Percentiles rank a stretch among this genome's conserved stretches.
Conservation (phyloP, 1,284 basidiomycete genomes). For the Papiliotrema flavescens region DNA sequence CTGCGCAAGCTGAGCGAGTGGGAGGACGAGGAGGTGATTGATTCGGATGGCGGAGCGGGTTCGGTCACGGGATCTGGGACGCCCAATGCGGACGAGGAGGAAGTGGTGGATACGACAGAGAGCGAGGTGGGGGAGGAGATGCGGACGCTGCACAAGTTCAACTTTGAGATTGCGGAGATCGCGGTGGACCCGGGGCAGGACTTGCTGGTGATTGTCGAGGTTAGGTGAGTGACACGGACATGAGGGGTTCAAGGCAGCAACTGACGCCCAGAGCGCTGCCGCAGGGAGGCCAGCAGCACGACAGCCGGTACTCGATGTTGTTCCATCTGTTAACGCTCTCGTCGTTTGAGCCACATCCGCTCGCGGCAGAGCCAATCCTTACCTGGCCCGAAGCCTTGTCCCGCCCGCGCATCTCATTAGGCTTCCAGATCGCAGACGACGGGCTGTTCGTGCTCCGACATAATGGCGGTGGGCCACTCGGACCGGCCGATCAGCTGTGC, state of each 20-base stretch:
- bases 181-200: slow-evolving; percentile 48
- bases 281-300: not conserved
- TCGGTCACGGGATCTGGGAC: too few species aligned
- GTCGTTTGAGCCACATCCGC: slow-evolving; percentile 42
- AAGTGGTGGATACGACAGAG: slow-evolving; percentile 5
- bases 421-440: slow-evolving; percentile 48
- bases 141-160: slow-evolving; percentile 23
- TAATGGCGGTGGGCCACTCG: slow-evolving; percentile 11
- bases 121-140: slow-evolving; percentile 20
- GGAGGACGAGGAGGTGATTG: slow-evolving; percentile 24
- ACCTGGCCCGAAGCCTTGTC: slow-evolving; percentile 22
- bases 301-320: slow-evolving; percentile 13
- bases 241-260: too few species aligned
- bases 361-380: slow-evolving; percentile 26
- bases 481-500: slow-evolving; percentile 23
- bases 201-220: slow-evolving; percentile 39
- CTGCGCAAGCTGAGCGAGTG: slow-evolving; percentile 19
- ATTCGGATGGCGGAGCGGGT: not conserved
- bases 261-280: too few species aligned
- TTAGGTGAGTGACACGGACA: slow-evolving; percentile 31
- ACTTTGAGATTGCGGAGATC: slow-evolving; percentile 42
- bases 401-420: slow-evolving; percentile 17
- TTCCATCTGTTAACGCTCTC: slow-evolving; percentile 41
- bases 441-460: slow-evolving; percentile 39
- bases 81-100: slow-evolving; percentile 5